Conservation (phyloP, 2,329 filamentous ascomycete species). For the Beauveria brongniartii region DNA sequence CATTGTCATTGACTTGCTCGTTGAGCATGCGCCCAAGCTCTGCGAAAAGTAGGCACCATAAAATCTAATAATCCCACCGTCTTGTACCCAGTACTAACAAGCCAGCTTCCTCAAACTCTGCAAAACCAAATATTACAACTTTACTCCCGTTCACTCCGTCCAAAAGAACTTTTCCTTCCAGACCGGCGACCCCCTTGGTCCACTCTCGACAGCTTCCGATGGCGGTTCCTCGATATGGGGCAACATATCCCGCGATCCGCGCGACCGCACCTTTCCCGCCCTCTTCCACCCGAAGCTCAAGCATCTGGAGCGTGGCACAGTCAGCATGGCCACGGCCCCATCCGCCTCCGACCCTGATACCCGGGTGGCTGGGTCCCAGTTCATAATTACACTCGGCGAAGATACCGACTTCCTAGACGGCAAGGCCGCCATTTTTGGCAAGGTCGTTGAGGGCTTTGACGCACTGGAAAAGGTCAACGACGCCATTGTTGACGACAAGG, state of each 20-base stretch:
- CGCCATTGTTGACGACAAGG: constrained; percentile 77
- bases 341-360: constrained; percentile 69
- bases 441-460: constrained; percentile 93
- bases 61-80: neutral
- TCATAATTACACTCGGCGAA: constrained; percentile 84
- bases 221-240: constrained; percentile 94
- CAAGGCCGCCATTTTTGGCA: constrained; percentile 90
- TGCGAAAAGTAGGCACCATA: constrained; percentile 82
- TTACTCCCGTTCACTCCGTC: constrained; percentile 81
- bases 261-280: constrained; percentile 72
- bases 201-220: constrained; percentile 75
- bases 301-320: constrained; percentile 80
- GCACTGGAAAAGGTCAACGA: constrained; percentile 87
- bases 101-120: constrained; percentile 89
- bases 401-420: constrained; percentile 86
- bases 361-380: constrained; percentile 81
- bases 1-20: constrained; percentile 86
- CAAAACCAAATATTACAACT: constrained; percentile 99
- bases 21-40: constrained; percentile 80
- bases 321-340: constrained; percentile 93
- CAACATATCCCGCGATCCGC: constrained; percentile 55
- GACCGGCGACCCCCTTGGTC: constrained; percentile 88
- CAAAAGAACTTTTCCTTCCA: constrained; percentile 96
- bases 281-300: constrained; percentile 81
- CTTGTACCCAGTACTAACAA: constrained; percentile 25